Percentiles rank a stretch among this genome's conserved stretches.
phyloP scores from a whole-genome alignment of 1,284 basidiomycete species.

The Hemileia vastatrix region DNA sequence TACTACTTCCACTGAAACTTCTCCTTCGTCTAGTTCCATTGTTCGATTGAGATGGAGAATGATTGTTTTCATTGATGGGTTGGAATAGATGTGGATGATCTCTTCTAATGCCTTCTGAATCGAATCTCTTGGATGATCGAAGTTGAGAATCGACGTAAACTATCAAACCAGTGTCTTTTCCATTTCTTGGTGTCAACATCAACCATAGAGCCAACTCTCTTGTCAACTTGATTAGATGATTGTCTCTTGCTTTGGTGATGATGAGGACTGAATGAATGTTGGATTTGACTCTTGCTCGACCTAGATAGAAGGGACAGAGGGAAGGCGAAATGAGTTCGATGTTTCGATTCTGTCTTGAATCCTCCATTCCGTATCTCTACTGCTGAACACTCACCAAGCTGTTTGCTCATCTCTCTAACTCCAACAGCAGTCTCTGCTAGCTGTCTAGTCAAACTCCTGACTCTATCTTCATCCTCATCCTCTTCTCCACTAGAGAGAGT shows the following conservation, averaged over 20 bases:
- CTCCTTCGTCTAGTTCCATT: conserved; percentile 9
- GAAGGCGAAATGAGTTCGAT: conserved; percentile 11
- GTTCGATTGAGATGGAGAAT: background rate
- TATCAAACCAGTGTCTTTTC: conserved; percentile 22
- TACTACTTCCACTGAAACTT: background rate
- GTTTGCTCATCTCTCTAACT: conserved; percentile 97
- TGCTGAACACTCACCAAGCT: conserved; percentile 62
- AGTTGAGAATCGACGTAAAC: conserved; percentile 86
- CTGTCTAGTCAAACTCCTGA: conserved; percentile 68
- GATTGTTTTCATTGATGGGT: conserved; percentile 51
- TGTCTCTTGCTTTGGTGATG: conserved; percentile 95
- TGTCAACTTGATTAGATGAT: conserved; percentile 86
- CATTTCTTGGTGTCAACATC: conserved; percentile 51
- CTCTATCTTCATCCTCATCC: conserved; percentile 54
- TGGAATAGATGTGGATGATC: conserved; percentile 81
- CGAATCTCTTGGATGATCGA: conserved; percentile 77
- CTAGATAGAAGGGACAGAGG: too few relatives aligned
- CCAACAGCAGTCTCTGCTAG: conserved; percentile 94
- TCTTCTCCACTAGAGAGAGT: conserved; percentile 53
- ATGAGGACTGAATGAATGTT: conserved; percentile 88
- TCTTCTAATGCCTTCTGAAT: conserved; percentile 72
- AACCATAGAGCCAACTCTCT: conserved; percentile 85
- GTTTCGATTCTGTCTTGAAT: conserved; percentile 1
- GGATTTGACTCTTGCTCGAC: conserved; percentile 79
- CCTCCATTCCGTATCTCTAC: background rate